Base-by-base conservation (phyloP, 1,284 basidiomycete genomes). In the Neolentinus lepideus region DNA sequence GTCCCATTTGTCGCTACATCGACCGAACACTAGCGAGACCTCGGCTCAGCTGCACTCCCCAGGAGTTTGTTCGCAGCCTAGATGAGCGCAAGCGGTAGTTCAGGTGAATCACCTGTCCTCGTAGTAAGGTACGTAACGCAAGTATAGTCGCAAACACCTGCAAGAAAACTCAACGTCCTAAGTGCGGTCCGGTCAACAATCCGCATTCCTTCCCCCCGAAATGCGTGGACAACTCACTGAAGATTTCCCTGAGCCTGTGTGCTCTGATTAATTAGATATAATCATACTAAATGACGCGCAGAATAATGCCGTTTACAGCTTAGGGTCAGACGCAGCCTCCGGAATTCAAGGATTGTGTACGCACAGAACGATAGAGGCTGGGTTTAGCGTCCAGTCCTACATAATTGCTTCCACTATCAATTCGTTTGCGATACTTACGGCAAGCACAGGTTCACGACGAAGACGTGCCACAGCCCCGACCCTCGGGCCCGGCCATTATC, bases 201-300 rank as follows among this genome's bases (percentile, higher is more conserved):
- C 6, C 19, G 24, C 19, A 16, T 6, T 46, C 43, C 6, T 46
- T 16, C 9, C 16, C 43, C 29, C n/a, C n/a, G n/a, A 12, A 46
- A 16, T 46, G 4, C n/a, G 10, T 24, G 14, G 22, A 9, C 27
- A 6, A 53, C 54, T 43, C 27, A 61, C 60, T 58, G 46, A 29
- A 60, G n/a, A 47, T 51, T 54, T 47, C 58, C 57, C 16, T 53
- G 47, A 12, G 33, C 19, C 33, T 36, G 16, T 14, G 61, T 57
- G 11, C 26, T 54, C 19, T 61, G 59, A 50, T 59, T 63, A 52
- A 63, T 59, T 63, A 63, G 19, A 63, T 51, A 47, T 60, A 61
- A 54, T 63, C 62, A 51, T 57, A n/a, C n/a, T n/a, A 63, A 22
- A 59, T 26, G 24, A 59, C 33, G 14, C 62, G 59, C 26, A 55